Conservation (phyloP, 2,329 filamentous ascomycete species). For the Hymenoscyphus fructigenus region DNA sequence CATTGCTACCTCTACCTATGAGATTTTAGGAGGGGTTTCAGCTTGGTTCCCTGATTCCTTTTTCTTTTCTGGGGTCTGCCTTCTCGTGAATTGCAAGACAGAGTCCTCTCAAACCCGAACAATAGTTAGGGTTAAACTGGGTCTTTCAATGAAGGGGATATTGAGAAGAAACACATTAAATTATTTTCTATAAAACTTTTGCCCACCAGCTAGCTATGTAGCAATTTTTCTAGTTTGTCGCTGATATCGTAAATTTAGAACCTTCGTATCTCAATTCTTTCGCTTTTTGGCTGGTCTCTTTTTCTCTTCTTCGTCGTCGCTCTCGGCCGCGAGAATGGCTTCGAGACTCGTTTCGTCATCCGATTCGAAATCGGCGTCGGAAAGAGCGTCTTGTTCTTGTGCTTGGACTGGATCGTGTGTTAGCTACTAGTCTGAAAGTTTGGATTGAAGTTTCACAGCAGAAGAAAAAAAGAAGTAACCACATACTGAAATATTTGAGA, state of each 20-base stretch:
- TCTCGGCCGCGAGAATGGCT: background rate
- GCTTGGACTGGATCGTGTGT: conserved; percentile 59
- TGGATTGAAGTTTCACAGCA: background rate
- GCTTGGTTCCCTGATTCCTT: too few species aligned
- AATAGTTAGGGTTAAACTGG: too few species aligned
- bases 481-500: conserved; percentile 86
- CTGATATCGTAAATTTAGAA: background rate
- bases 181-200: background rate
- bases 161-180: background rate
- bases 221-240: background rate
- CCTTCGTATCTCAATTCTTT: conserved; percentile 35
- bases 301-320: background rate
- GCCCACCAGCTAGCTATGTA: background rate
- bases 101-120: too few species aligned
- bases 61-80: too few species aligned
- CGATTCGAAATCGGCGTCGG: conserved; percentile 70
- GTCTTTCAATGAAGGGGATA: too few species aligned
- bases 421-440: background rate
- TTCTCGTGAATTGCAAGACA: too few species aligned
- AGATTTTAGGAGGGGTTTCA: too few species aligned
- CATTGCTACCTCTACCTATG: too few species aligned
- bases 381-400: conserved; percentile 65
- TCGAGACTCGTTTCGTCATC: conserved; percentile 47
- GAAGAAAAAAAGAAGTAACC: conserved; percentile 4
- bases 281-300: conserved; percentile 44